phyloP scores from a whole-genome alignment of 106 monocot genomes.

The Iris macrosiphon region DNA sequence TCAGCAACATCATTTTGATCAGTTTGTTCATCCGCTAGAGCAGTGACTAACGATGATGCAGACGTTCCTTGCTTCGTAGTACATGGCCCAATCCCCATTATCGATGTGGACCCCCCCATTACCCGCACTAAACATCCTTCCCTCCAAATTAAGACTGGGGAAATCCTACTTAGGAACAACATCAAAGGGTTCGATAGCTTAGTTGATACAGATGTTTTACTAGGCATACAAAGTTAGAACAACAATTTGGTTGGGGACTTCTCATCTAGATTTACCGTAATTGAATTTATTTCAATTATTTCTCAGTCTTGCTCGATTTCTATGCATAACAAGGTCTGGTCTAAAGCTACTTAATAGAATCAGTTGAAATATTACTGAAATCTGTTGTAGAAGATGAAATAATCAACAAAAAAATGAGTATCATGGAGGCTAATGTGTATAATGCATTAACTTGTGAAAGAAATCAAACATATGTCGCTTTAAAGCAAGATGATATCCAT shows the following conservation, averaged over 20 bases:
- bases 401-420: conserved; percentile 26
- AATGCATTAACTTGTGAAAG: neutral
- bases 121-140: too few species aligned
- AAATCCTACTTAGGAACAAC: too few species aligned
- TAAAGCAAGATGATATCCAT: conserved; percentile 8
- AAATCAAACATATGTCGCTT: conserved; percentile 7
- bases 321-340: conserved; percentile 81
- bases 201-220: conserved; percentile 62
- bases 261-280: conserved; percentile 55
- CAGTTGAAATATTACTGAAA: conserved; percentile 88
- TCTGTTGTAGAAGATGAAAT: conserved; percentile 78
- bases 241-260: conserved; percentile 80
- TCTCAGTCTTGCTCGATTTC: conserved; percentile 56
- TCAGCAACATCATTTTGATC: too few species aligned
- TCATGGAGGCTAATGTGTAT: conserved; percentile 21
- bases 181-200: conserved; percentile 74
- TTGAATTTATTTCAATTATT: conserved; percentile 54
- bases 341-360: conserved; percentile 87
- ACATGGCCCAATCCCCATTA: too few species aligned
- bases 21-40: too few species aligned
- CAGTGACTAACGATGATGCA: too few species aligned
- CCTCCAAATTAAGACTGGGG: too few species aligned
- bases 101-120: too few species aligned
- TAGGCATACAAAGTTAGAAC: conserved; percentile 57
- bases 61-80: too few species aligned